Conservation (phyloP, 352 stramenopile genomes). For the Pythium insidiosum region DNA sequence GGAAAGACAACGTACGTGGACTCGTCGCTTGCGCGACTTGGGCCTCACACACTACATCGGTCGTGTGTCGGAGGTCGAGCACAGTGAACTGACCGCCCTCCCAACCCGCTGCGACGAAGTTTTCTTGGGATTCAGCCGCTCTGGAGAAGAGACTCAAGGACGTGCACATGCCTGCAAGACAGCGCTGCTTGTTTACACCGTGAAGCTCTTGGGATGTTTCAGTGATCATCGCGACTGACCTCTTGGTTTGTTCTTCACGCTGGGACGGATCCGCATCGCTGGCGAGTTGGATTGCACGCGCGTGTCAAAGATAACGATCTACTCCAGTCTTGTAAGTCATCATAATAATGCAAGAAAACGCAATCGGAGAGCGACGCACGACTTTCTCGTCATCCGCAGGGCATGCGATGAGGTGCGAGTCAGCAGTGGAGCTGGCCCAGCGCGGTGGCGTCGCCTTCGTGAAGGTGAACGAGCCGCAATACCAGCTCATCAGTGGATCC, state of each 20-base stretch:
- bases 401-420: conserved; percentile 7
- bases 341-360: not conserved
- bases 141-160: conserved; percentile 28
- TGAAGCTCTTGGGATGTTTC: no score
- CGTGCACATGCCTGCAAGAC: conserved; percentile 28
- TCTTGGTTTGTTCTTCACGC: conserved; percentile 9
- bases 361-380: no score
- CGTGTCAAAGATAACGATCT: conserved; percentile 17
- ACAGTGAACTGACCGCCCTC: conserved; percentile 67
- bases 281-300: conserved; percentile 5
- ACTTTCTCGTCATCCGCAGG: conserved; percentile 16
- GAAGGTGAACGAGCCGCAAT: conserved; percentile 26
- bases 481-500: conserved; percentile 9
- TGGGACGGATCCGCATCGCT: conserved; percentile 9
- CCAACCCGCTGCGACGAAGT: conserved; percentile 53
- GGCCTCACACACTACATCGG: conserved; percentile 38
- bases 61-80: conserved; percentile 45
- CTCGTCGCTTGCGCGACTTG: conserved; percentile 35
- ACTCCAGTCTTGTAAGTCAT: not conserved
- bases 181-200: no score
- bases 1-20: conserved; percentile 28
- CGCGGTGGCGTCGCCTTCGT: conserved; percentile 22
- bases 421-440: not conserved
- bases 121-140: conserved; percentile 3
- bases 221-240: conserved; percentile 1